A percentile compares a stretch with the other conserved stretches of the same genome.
Conservation (phyloP, 768 basidiomycete genomes). For the Russula olivacea region DNA sequence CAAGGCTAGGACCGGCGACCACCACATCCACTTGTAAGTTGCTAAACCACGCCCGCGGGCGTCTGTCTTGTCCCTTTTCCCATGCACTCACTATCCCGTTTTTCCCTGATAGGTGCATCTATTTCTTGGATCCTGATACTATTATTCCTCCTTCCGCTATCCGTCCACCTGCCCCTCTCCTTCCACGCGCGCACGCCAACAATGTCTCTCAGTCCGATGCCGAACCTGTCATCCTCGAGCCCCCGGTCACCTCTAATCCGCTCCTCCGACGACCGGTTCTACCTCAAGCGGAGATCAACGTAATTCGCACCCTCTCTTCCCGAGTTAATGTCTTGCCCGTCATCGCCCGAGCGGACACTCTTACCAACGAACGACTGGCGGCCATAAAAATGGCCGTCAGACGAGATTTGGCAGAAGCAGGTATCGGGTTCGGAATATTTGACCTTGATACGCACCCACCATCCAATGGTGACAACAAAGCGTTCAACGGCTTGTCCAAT, state of each 20-base stretch:
- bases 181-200: slow-evolving; percentile 61
- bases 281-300: slow-evolving; percentile 63
- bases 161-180: slow-evolving; percentile 59
- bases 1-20: slow-evolving; percentile 62
- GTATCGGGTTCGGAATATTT: slow-evolving; percentile 87
- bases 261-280: slow-evolving; percentile 61
- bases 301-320: slow-evolving; percentile 72
- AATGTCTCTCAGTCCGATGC: slow-evolving; percentile 67
- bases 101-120: slow-evolving; percentile 56
- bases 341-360: slow-evolving; percentile 71
- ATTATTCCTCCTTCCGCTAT: slow-evolving; percentile 68
- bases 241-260: slow-evolving; percentile 69
- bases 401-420: slow-evolving; percentile 74
- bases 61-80: slow-evolving; percentile 11
- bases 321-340: slow-evolving; percentile 87
- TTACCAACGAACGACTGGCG: slow-evolving; percentile 76
- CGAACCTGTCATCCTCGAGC: slow-evolving; percentile 76
- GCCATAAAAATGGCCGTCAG: slow-evolving; percentile 76
- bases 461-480: slow-evolving; percentile 48
- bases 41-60: slow-evolving; percentile 11
- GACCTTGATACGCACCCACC: slow-evolving; percentile 60
- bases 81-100: slow-evolving; percentile 20
- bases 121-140: slow-evolving; percentile 80
- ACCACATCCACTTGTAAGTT: slow-evolving; percentile 76
- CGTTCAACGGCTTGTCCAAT: slow-evolving; percentile 46